Base-by-base conservation (phyloP, 148 eudicot species). In the Rhododendron williamsianum region DNA sequence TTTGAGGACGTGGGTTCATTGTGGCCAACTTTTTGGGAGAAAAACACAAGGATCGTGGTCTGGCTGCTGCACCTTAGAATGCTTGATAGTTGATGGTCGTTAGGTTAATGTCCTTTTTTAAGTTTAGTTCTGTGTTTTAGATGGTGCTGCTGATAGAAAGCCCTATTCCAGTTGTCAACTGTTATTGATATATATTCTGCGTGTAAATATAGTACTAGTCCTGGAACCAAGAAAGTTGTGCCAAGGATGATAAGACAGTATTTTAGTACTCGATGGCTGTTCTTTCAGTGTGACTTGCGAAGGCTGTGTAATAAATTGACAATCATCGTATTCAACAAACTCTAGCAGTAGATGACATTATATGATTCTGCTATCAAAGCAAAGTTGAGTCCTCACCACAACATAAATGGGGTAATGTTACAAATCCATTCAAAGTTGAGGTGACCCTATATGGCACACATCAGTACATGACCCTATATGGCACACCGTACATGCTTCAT, bases 1-100 rank as follows among this genome's bases (percentile, higher is more conserved):
- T 76, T 94, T 76, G 97, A 94, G 51, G 98, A 96, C 84, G 98
- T 96, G 41, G 91, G 86, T n/a, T 38, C 77, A 94, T 96, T 76
- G 93, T 92, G 48, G 87, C 93, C 23, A 91, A 87, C 25, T 87
- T 90, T 73, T 83, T 93, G 54, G 96, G 91, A 36, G 88, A 83
- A 25, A 86, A 84, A 41, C 51, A 36, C 10, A 77, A 86, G 80
- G 87, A 52, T 25, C 41, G 81, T 36, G 80, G 80, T 19, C n/a
- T 86, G 82, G 87, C 90, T 77, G 81, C 78, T 78, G 88, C 91
- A 35, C 74, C 84, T 38, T 83, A 84, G 82, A 30, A 82, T n/a
- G 38, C 8, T 38, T 82, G 84, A 13, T 52, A 3, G 56, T 52
- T 52, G 4, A 52, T 72, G 4, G 23, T 4, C 23, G 21, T 76